Evolutionary conservation across 495 filamentous ascomycete species (phyloP).

Genomic region (Penicillium coffeae): DNA sequence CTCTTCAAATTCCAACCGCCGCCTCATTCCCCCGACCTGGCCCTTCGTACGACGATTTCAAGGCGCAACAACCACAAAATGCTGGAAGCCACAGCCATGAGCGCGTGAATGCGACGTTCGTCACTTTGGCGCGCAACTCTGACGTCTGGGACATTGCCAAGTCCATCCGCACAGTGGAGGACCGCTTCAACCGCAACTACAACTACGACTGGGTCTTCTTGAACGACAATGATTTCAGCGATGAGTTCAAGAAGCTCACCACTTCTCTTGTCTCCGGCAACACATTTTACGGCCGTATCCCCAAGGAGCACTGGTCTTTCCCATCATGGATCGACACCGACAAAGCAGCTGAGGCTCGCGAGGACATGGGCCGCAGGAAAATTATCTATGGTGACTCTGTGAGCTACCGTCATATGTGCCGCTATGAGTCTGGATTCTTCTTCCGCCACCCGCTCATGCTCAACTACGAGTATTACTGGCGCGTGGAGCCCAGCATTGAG

Average conservation of each 20-base stretch:
- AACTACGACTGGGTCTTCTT: constrained; percentile 99
- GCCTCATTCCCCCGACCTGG: constrained; percentile 18
- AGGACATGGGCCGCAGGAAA: constrained; percentile 79
- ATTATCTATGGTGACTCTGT: constrained; percentile 94
- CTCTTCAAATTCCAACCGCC: constrained; percentile 42
- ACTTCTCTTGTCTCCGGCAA: constrained; percentile 83
- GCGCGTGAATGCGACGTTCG: constrained; percentile 93
- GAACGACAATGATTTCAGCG: constrained; percentile 91
- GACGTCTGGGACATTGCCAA: constrained; percentile 96
- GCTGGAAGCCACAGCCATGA: constrained; percentile 53
- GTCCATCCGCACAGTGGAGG: constrained; percentile 92
- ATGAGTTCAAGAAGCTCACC: constrained; percentile 88
- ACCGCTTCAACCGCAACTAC: constrained; percentile 92
- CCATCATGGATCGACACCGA: constrained; percentile 83
- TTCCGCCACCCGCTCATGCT: constrained; percentile 78
- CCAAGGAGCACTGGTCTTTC: constrained; percentile 86
- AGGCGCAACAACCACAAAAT: constrained; percentile 27
- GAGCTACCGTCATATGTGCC: constrained; percentile 92
- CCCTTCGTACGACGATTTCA: constrained; percentile 25
- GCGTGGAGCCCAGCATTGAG: constrained; percentile 84
- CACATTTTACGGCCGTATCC: constrained; percentile 82
- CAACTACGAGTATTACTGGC: constrained; percentile 91
- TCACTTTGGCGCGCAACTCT: constrained; percentile 86
- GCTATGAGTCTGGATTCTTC: constrained; percentile 91
- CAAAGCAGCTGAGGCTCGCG: constrained; percentile 71